Conservation (phyloP, 73 alveolate genomes). For the Paramecium octaurelia region DNA sequence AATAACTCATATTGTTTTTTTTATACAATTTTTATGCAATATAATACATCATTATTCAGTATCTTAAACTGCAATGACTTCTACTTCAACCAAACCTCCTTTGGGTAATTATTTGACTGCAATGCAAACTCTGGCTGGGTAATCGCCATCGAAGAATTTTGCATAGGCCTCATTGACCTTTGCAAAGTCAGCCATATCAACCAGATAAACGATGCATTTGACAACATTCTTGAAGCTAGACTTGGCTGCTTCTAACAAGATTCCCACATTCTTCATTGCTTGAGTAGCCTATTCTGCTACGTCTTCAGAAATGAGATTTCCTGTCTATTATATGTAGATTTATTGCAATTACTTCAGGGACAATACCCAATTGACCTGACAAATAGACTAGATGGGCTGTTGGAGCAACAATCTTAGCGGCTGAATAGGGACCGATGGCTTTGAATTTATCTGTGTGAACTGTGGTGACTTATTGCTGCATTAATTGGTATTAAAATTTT, state of each 20-base stretch:
- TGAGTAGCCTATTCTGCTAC: slow-evolving; percentile 54
- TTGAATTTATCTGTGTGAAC: slow-evolving; percentile 17
- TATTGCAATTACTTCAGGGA: neutral
- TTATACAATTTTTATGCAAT: neutral
- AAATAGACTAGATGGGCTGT: neutral
- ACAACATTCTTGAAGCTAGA: slow-evolving; percentile 51
- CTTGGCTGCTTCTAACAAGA: slow-evolving; percentile 39
- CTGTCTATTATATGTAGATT: neutral
- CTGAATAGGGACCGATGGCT: slow-evolving; percentile 69
- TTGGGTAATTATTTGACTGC: slow-evolving; percentile 73
- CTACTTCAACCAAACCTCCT: slow-evolving; percentile 73
- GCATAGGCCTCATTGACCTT: slow-evolving; percentile 70
- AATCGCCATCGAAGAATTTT: slow-evolving; percentile 65
- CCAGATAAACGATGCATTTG: slow-evolving; percentile 65
- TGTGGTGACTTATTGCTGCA: slow-evolving; percentile 18
- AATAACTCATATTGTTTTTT: neutral
- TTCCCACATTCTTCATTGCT: slow-evolving; percentile 47
- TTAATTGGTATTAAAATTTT: neutral
- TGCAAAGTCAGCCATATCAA: slow-evolving; percentile 74
- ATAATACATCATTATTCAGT: neutral
- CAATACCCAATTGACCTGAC: slow-evolving; percentile 8
- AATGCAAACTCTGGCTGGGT: slow-evolving; percentile 77
- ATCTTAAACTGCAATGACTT: slow-evolving; percentile 60
- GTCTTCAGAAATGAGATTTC: slow-evolving; percentile 35
- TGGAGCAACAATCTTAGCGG: slow-evolving; percentile 54